These are phyloP conservation scores for Colletotrichum theobromicola DNA, from an alignment of 2,329 filamentous ascomycete species.

Conservation along the genomic window DNA sequence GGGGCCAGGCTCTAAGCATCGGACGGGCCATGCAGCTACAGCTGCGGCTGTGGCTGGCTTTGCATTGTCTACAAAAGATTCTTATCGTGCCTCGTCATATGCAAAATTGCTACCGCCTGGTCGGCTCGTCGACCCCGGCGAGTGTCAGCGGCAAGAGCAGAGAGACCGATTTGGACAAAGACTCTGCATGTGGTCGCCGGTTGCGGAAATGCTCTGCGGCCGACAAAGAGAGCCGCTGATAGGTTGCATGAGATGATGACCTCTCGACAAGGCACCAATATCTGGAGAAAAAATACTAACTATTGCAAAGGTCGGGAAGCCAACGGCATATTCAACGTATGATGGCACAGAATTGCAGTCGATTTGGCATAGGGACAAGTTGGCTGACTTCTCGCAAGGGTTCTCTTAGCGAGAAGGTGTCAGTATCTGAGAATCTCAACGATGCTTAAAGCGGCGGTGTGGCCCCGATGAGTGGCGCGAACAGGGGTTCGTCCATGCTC, in stretches of 20 bases:
- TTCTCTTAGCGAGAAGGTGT: background rate
- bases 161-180: background rate
- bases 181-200: background rate
- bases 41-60: background rate
- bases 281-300: background rate
- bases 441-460: slow-evolving; percentile 3
- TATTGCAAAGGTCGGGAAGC: background rate
- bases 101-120: background rate
- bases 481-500: background rate
- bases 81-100: background rate
- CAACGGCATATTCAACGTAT: background rate
- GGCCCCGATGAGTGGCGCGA: background rate
- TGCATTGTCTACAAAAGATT: background rate
- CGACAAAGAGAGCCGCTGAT: background rate
- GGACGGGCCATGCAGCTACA: background rate
- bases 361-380: background rate
- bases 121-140: background rate
- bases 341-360: background rate
- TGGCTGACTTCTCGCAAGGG: background rate
- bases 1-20: background rate
- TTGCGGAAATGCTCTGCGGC: background rate
- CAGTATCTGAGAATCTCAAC: background rate
- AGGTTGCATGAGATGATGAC: background rate
- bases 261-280: background rate
- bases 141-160: background rate